Percentiles rank a stretch among this genome's conserved stretches.
Conservation (phyloP, 257 asterid species). For the Vinca minor region DNA sequence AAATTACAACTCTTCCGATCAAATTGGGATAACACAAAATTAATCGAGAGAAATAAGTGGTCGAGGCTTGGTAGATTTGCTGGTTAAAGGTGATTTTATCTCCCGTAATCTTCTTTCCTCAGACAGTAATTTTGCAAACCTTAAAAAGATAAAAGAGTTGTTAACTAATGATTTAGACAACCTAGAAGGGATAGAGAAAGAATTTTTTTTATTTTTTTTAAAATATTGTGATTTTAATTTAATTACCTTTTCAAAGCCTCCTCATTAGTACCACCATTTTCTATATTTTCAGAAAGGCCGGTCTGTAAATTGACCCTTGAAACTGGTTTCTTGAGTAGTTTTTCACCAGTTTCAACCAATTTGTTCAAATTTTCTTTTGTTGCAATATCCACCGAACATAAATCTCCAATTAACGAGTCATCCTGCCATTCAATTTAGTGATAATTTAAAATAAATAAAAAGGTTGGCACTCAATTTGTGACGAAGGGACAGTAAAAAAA, state of each 20-base stretch:
- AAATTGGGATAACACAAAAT: too few species aligned
- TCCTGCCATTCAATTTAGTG: constrained; percentile 10
- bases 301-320: constrained; percentile 38
- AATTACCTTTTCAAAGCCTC: constrained; percentile 29
- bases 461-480: too few species aligned
- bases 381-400: constrained; percentile 32
- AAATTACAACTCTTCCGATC: too few species aligned
- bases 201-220: too few species aligned
- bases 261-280: constrained; percentile 26
- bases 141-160: too few species aligned
- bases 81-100: neutral
- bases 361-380: constrained; percentile 27
- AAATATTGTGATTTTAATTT: too few species aligned
- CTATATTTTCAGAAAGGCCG: constrained; percentile 21
- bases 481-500: too few species aligned
- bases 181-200: too few species aligned
- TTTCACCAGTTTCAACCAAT: constrained; percentile 24
- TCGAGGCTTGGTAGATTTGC: neutral
- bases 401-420: constrained; percentile 23
- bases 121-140: constrained; percentile 7
- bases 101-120: constrained; percentile 5
- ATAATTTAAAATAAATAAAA: too few species aligned
- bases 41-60: too few species aligned
- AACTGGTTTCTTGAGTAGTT: constrained; percentile 32
- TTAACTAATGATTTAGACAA: too few species aligned